phyloP scores from a whole-genome alignment of 1,284 basidiomycete species.

The Rhodofomes roseus region DNA sequence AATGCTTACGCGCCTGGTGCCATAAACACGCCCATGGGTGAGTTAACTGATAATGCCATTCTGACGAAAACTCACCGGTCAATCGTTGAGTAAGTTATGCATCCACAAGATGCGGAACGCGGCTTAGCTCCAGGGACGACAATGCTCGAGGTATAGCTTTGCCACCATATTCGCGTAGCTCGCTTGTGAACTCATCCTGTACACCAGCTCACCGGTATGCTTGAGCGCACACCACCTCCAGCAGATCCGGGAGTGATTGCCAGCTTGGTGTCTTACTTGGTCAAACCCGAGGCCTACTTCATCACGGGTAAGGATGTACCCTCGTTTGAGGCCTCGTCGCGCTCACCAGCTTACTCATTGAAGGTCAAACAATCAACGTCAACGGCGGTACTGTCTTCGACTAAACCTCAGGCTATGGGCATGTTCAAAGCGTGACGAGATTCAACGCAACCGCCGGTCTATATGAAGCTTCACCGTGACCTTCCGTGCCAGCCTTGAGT shows the following conservation, averaged over 20 bases:
- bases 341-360: not conserved
- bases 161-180: no score
- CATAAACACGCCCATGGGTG: slow-evolving; percentile 4
- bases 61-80: no score
- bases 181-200: no score
- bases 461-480: no score
- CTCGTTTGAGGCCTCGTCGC: not conserved
- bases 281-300: slow-evolving; percentile 4
- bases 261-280: slow-evolving; percentile 4
- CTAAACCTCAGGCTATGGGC: no score
- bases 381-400: not conserved
- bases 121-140: not conserved
- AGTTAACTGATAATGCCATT: not conserved
- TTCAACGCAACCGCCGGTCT: no score
- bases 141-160: not conserved
- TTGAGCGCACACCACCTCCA: not conserved
- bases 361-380: slow-evolving; percentile 5
- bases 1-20: slow-evolving; percentile 9
- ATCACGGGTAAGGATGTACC: slow-evolving; percentile 3
- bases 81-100: no score
- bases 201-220: not conserved
- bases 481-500: no score
- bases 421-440: no score
- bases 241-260: slow-evolving; percentile 3
- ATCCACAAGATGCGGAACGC: not conserved